phyloP scores from a whole-genome alignment of 78 protist genomes.

The Polysphondylium violaceum region DNA sequence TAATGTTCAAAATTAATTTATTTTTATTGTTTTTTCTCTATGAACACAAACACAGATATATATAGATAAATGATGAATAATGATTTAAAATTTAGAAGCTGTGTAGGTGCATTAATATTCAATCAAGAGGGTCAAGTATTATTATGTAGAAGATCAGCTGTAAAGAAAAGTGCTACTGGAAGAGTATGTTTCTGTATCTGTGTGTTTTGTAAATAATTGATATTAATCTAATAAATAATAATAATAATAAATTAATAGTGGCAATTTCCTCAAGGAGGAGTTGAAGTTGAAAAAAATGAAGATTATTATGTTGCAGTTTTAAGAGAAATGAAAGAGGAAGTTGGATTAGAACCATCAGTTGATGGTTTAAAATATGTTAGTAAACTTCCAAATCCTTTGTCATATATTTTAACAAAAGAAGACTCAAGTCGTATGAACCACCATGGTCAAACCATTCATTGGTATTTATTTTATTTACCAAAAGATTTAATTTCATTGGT shows the following conservation, averaged over 20 bases:
- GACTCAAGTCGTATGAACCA: not conserved
- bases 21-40: not conserved
- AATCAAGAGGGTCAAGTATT: slow-evolving; percentile 41
- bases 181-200: not conserved
- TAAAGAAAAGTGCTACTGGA: slow-evolving; percentile 43
- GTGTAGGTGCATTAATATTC: slow-evolving; percentile 62
- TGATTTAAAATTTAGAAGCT: slow-evolving; percentile 23
- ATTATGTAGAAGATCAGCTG: slow-evolving; percentile 35
- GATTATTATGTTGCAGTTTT: slow-evolving; percentile 42
- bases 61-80: not conserved
- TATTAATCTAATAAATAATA: not conserved
- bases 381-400: not conserved
- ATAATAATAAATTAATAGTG: slow-evolving; percentile 1
- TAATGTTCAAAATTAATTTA: too few relatives aligned
- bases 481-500: not conserved
- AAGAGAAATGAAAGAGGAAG: slow-evolving; percentile 67
- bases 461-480: slow-evolving; percentile 40
- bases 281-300: slow-evolving; percentile 30
- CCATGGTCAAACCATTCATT: slow-evolving; percentile 40
- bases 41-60: not conserved
- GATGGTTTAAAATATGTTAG: slow-evolving; percentile 32
- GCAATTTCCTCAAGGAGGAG: slow-evolving; percentile 71
- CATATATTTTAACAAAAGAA: not conserved
- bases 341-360: slow-evolving; percentile 30
- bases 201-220: not conserved